Conservation (phyloP, 768 basidiomycete genomes). For the Lactarius tabidus region DNA sequence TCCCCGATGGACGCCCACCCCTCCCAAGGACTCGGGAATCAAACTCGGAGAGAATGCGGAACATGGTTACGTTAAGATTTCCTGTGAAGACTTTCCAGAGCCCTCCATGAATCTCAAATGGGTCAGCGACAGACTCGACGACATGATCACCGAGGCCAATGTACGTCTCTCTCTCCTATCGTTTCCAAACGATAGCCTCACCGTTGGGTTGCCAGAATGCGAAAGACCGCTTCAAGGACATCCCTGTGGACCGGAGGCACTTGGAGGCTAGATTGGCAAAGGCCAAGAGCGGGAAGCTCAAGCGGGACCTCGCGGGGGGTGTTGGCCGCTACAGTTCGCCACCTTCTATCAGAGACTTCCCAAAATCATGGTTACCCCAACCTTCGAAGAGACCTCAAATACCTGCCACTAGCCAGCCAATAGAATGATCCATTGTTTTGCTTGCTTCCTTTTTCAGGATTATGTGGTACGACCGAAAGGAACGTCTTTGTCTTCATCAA, state of each 20-base stretch:
- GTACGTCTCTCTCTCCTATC: conserved; percentile 45
- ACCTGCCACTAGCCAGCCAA: conserved; percentile 2
- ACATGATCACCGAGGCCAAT: conserved; percentile 76
- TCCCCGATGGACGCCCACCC: conserved; percentile 73
- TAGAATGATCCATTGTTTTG: conserved; percentile 2
- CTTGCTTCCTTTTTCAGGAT: not conserved
- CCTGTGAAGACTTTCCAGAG: conserved; percentile 81
- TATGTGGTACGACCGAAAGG: not conserved
- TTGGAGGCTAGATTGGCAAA: conserved; percentile 67
- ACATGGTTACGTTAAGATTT: conserved; percentile 86
- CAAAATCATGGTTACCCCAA: conserved; percentile 26
- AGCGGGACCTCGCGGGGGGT: conserved; percentile 23
- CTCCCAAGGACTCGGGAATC: conserved; percentile 67
- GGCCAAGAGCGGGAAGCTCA: conserved; percentile 60
- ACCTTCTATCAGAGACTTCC: conserved; percentile 26
- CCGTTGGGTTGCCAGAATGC: conserved; percentile 34
- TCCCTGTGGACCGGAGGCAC: conserved; percentile 84
- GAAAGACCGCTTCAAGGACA: conserved; percentile 48
- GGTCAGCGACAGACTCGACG: conserved; percentile 83
- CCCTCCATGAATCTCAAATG: conserved; percentile 90
- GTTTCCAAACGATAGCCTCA: not conserved
- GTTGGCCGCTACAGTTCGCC: conserved; percentile 21
- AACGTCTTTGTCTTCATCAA: not conserved
- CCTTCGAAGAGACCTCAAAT: conserved; percentile 27
- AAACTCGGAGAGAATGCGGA: conserved; percentile 42